Evolutionary conservation across 106 monocot species (phyloP).

Genomic region (Cymbidium sinense): DNA sequence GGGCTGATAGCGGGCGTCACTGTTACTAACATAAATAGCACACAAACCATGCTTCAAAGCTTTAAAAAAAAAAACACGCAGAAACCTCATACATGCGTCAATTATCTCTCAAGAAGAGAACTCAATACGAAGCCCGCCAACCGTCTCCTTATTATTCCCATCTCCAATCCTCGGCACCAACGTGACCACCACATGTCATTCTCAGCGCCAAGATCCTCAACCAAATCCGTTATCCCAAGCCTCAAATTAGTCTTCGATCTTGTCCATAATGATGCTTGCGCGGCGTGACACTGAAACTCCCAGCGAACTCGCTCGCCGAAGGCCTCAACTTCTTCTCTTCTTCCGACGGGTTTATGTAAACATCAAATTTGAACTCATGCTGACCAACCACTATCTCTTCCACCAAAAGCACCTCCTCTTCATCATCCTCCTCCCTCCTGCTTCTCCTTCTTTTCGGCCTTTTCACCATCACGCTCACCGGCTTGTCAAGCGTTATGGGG

Average conservation of each 20-base stretch:
- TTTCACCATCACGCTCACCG: not conserved
- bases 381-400: conserved; percentile 20
- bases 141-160: conserved; percentile 16
- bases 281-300: conserved; percentile 42
- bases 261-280: conserved; percentile 11
- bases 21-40: too few relatives aligned
- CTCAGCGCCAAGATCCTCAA: conserved; percentile 38
- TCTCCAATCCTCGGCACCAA: conserved; percentile 27
- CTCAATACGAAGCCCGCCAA: conserved; percentile 27
- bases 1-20: too few relatives aligned
- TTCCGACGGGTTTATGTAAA: conserved; percentile 33
- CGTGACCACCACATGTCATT: conserved; percentile 32
- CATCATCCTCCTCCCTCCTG: conserved; percentile 10
- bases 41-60: too few relatives aligned
- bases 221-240: conserved; percentile 36
- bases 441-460: conserved; percentile 14
- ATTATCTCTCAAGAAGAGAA: not conserved
- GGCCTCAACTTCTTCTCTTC: conserved; percentile 9
- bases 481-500: not conserved
- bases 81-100: too few relatives aligned
- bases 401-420: conserved; percentile 31
- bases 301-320: conserved; percentile 42
- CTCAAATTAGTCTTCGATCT: conserved; percentile 11
- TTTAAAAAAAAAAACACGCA: too few relatives aligned
- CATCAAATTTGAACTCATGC: conserved; percentile 33